Evolutionary conservation across 768 basidiomycete species (phyloP), one percentile per base, ranked within the genome.

Genomic region (Lactarius tabidus): DNA sequence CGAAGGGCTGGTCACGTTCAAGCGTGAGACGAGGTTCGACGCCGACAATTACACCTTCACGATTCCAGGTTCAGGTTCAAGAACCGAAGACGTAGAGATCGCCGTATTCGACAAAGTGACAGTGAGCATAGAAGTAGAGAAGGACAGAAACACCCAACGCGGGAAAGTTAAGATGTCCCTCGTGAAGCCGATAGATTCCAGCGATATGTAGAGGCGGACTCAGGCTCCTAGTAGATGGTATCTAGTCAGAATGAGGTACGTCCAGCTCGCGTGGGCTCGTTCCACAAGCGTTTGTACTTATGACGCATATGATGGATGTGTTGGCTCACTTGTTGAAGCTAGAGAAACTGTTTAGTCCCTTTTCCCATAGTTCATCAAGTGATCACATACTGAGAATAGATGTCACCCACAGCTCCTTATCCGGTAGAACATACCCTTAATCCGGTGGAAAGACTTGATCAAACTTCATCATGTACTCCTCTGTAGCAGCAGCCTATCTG

Each of bases 1-100:
- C 57, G 95, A 98, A 75, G 97, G 97, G 0, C 79, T 99, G 31
- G 88, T 99, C 66, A 93, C 86, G 71, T 98, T 99, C 84, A 95
- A 95, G 79, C 85, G 85, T 15, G 90, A 93, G 64, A 90, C 86
- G 61, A 83, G 87, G 59, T 98, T 95, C 72, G 94, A 99, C 70
- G 85, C 93, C 20, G 96, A 98, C 41, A 89, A 89, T 70, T 98
- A 96, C 73, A 85, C 85, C 1, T 84, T 98, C 59, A 84, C 85
- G 0, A 79, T 98, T 5, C 89, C 90, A 0, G 74, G 76, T 9
- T 69, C 74, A 3, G 69, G 71, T 2, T 59, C 66, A 0, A 70
- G 70, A 23, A 75, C 64, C 20, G 73, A 76, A 12, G 80, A 82
- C 33, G 84, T 86, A 12, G 82, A 80, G 17, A 86, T 98, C 53